Evolutionary conservation across 805 yeast species (phyloP).

Genomic region (Zygoascus ofunaensis): DNA sequence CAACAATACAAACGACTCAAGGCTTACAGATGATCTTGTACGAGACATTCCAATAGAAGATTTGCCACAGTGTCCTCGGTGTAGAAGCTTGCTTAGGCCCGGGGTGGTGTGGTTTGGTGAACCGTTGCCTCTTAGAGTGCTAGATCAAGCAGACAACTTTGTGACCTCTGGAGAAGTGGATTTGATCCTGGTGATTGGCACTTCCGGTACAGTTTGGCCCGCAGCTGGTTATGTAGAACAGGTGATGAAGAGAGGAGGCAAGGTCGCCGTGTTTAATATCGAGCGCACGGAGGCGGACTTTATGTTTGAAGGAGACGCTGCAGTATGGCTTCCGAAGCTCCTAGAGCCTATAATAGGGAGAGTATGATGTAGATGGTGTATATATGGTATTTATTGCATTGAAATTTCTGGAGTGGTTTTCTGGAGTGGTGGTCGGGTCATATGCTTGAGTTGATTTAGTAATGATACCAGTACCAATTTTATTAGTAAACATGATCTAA

Average conservation of each 20-base stretch:
- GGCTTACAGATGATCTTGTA: not conserved
- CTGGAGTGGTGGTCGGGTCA: no score
- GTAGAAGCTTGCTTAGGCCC: conserved; percentile 68
- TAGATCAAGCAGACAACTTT: conserved; percentile 65
- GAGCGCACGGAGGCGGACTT: conserved; percentile 49
- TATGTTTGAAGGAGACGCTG: conserved; percentile 78
- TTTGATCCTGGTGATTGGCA: conserved; percentile 72
- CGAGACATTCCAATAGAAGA: conserved; percentile 38
- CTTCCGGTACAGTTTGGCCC: conserved; percentile 82
- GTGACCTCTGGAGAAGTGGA: conserved; percentile 52
- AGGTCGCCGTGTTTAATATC: conserved; percentile 75
- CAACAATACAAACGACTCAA: not conserved
- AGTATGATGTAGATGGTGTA: no score
- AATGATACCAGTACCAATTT: no score
- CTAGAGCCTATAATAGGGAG: conserved; percentile 38
- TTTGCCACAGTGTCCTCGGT: conserved; percentile 70
- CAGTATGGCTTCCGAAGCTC: conserved; percentile 57
- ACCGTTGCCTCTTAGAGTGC: conserved; percentile 53
- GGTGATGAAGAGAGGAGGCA: conserved; percentile 63
- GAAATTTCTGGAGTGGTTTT: no score
- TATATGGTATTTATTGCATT: no score
- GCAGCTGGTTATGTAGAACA: conserved; percentile 86
- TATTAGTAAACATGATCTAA: no score
- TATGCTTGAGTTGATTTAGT: no score
- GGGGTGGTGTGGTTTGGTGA: conserved; percentile 98